phyloP scores from a whole-genome alignment of 257 asterid genomes.

The Phtheirospermum japonicum region DNA sequence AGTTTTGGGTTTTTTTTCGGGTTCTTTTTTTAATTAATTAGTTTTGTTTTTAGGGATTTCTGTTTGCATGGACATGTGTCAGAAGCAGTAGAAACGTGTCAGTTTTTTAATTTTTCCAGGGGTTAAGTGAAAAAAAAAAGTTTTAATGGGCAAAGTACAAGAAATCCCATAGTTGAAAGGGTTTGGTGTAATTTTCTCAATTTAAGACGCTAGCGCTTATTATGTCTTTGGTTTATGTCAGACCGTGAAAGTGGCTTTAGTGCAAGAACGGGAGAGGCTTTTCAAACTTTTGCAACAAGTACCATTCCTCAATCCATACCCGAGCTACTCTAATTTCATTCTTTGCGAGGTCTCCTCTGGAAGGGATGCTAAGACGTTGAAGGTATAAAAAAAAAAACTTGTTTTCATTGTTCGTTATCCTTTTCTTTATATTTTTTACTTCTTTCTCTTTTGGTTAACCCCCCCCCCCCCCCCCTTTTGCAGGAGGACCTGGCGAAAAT shows the following conservation, averaged over 20 bases:
- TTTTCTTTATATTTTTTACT: too few species aligned
- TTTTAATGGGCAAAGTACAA: too few species aligned
- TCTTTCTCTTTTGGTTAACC: too few species aligned
- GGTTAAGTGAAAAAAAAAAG: too few species aligned
- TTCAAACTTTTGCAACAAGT: constrained; percentile 79
- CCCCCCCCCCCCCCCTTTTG: constrained; percentile 1
- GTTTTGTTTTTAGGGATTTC: too few species aligned
- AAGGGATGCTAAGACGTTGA: constrained; percentile 91
- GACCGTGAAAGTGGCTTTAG: constrained; percentile 90
- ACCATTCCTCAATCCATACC: constrained; percentile 82
- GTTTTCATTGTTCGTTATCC: neutral
- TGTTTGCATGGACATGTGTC: too few species aligned
- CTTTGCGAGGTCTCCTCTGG: constrained; percentile 88
- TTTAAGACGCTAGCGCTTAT: constrained; percentile 13
- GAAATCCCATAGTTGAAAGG: too few species aligned
- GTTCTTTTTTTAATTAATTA: too few species aligned
- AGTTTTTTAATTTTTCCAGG: too few species aligned
- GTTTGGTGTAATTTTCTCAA: too few species aligned
- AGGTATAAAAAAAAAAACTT: constrained; percentile 47
- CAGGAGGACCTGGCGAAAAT: constrained; percentile 87
- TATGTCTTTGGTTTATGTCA: constrained; percentile 34
- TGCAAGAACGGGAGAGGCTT: constrained; percentile 81
- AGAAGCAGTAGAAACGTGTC: too few species aligned
- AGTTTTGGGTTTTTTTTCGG: too few species aligned
- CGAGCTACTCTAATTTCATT: constrained; percentile 90